phyloP scores from a whole-genome alignment of 441 rosid genomes.

The Arabidopsis lyrata region DNA sequence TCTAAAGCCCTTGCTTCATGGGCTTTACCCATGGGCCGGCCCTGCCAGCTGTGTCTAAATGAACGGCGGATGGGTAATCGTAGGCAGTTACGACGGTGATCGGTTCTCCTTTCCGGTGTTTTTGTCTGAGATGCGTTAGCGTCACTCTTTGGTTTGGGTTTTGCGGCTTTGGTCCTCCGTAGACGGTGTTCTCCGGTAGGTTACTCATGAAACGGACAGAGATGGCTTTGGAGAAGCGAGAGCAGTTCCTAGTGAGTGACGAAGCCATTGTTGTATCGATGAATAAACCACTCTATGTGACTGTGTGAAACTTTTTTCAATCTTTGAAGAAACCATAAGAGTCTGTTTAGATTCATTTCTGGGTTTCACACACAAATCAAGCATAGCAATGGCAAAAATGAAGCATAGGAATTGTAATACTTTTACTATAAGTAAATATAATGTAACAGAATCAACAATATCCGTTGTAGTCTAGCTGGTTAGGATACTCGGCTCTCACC shows the following conservation, averaged over 20 bases:
- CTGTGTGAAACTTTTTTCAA: not conserved
- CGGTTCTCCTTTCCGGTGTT: not conserved
- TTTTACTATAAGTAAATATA: too few species aligned
- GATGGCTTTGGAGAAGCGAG: not conserved
- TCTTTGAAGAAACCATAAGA: not conserved
- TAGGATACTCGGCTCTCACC: conserved; percentile 99
- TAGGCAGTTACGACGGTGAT: not conserved
- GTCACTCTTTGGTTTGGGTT: conserved; percentile 7
- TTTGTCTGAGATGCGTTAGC: not conserved
- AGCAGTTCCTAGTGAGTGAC: not conserved
- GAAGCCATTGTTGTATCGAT: not conserved
- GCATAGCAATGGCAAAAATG: not conserved
- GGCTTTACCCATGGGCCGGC: too few species aligned
- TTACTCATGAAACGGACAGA: not conserved
- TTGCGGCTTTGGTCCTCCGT: conserved; percentile 6
- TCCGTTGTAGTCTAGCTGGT: conserved; percentile 17
- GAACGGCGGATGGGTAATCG: conserved; percentile 8
- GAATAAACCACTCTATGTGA: not conserved
- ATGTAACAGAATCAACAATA: not conserved
- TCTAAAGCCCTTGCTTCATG: too few species aligned
- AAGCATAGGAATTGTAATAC: too few species aligned
- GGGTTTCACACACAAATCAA: not conserved
- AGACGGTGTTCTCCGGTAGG: not conserved
- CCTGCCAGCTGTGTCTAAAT: not conserved
- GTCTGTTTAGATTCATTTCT: not conserved